Conservation (phyloP, 2,329 filamentous ascomycete species). For the Pyrenochaeta sp. region DNA sequence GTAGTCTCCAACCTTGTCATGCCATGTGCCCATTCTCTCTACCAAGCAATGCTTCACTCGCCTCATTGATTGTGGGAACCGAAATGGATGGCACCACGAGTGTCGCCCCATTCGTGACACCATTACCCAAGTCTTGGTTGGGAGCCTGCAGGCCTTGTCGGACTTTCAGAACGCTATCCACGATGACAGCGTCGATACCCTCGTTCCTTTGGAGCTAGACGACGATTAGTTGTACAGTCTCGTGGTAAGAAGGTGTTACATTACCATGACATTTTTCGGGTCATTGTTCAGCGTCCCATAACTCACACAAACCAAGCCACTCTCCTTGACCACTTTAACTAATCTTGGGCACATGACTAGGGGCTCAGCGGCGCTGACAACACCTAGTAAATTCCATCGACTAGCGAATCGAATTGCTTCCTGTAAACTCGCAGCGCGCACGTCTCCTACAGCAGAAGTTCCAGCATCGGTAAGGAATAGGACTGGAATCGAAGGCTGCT, state of each 20-base stretch:
- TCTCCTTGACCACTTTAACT: slow-evolving; percentile 93
- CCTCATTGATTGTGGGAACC: slow-evolving; percentile 12
- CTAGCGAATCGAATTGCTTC: slow-evolving; percentile 95
- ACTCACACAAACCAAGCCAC: slow-evolving; percentile 90
- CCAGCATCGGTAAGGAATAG: slow-evolving; percentile 94
- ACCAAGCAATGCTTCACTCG: slow-evolving; percentile 1
- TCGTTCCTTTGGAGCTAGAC: slow-evolving; percentile 84
- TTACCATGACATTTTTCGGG: slow-evolving; percentile 81
- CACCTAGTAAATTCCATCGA: slow-evolving; percentile 91
- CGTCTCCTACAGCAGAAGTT: slow-evolving; percentile 80
- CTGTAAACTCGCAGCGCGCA: slow-evolving; percentile 88
- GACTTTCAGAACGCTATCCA: slow-evolving; percentile 92
- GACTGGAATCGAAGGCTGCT: slow-evolving; percentile 95
- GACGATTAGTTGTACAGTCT: slow-evolving; percentile 7
- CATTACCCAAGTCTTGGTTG: slow-evolving; percentile 10
- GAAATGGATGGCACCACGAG: slow-evolving; percentile 11
- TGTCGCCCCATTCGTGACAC: slow-evolving; percentile 3
- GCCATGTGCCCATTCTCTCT: not conserved
- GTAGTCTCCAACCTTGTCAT: not conserved
- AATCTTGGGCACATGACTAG: slow-evolving; percentile 88
- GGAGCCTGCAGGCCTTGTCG: slow-evolving; percentile 80
- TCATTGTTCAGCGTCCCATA: slow-evolving; percentile 95
- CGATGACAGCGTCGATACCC: slow-evolving; percentile 97
- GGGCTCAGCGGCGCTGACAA: slow-evolving; percentile 88
- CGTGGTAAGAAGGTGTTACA: slow-evolving; percentile 32